These are phyloP conservation scores for Pleurozium schreberi DNA, from an alignment of 225 moss, liverwort and hornwort genomes.

Conservation along the genomic window DNA sequence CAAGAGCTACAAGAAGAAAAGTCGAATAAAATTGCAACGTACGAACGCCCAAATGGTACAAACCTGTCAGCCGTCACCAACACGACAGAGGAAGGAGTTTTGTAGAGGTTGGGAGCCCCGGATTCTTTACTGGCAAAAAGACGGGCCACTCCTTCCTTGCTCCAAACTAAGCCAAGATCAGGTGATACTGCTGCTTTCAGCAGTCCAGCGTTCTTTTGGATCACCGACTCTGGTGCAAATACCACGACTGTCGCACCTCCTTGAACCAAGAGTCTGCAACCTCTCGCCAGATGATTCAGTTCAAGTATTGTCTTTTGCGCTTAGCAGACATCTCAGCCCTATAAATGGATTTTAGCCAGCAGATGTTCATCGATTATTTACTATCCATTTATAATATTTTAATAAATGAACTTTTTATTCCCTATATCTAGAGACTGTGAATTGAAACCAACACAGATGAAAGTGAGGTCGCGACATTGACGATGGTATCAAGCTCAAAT, in stretches of 20 bases:
- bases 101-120: slow-evolving; percentile 36
- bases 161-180: slow-evolving; percentile 52
- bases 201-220: slow-evolving; percentile 28
- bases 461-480: neutral
- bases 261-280: slow-evolving; percentile 41
- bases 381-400: neutral
- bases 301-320: neutral
- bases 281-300: neutral
- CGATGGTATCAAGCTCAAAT: slow-evolving; percentile 7
- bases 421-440: neutral
- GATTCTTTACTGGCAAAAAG: slow-evolving; percentile 27
- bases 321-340: neutral
- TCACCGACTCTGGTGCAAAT: slow-evolving; percentile 49
- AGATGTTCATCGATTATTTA: neutral
- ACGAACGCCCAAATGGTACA: neutral
- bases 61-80: slow-evolving; percentile 55
- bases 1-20: neutral
- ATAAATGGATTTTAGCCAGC: neutral
- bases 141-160: slow-evolving; percentile 51
- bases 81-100: slow-evolving; percentile 42
- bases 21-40: neutral
- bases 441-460: neutral
- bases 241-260: slow-evolving; percentile 44
- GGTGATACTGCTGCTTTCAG: slow-evolving; percentile 43
- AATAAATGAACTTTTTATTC: neutral